Conservation (phyloP, 1,139 yeast species). For the Magnusiomyces tetraspermus region DNA sequence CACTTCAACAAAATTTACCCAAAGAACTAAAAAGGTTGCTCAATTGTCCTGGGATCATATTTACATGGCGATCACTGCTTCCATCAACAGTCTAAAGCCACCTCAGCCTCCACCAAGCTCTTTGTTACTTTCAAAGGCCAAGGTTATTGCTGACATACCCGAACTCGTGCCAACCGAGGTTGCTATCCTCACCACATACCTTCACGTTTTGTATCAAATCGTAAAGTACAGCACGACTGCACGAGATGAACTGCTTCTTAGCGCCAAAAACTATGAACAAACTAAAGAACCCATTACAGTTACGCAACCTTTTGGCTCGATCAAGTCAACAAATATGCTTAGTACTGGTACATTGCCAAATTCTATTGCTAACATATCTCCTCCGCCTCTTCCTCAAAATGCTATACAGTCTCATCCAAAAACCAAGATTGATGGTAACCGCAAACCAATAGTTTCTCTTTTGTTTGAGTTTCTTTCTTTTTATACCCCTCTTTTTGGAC, state of each 20-base stretch:
- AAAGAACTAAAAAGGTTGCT: conserved; percentile 9
- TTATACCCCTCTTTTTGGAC: conserved; percentile 47
- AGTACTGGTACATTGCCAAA: background rate
- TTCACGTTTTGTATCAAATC: conserved; percentile 46
- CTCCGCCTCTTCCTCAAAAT: background rate
- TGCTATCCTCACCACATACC: conserved; percentile 65
- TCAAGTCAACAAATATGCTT: background rate
- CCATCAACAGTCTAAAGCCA: conserved; percentile 41
- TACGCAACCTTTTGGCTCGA: background rate
- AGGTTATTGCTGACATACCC: conserved; percentile 23
- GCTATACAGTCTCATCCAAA: background rate
- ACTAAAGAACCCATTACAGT: background rate
- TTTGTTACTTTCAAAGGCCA: conserved; percentile 15
- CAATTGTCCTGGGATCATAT: conserved; percentile 46
- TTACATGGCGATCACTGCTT: conserved; percentile 47
- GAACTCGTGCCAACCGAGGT: conserved; percentile 76
- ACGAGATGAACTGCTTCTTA: conserved; percentile 31
- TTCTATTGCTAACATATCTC: background rate
- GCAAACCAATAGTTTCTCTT: conserved; percentile 18
- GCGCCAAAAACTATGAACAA: conserved; percentile 5
- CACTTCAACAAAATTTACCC: conserved; percentile 5
- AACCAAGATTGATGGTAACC: conserved; percentile 22
- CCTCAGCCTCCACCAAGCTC: conserved; percentile 14
- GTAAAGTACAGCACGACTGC: conserved; percentile 38
- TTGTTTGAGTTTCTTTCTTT: conserved; percentile 41